Conservation (phyloP, 768 basidiomycete genomes). For the Suillus subaureus region DNA sequence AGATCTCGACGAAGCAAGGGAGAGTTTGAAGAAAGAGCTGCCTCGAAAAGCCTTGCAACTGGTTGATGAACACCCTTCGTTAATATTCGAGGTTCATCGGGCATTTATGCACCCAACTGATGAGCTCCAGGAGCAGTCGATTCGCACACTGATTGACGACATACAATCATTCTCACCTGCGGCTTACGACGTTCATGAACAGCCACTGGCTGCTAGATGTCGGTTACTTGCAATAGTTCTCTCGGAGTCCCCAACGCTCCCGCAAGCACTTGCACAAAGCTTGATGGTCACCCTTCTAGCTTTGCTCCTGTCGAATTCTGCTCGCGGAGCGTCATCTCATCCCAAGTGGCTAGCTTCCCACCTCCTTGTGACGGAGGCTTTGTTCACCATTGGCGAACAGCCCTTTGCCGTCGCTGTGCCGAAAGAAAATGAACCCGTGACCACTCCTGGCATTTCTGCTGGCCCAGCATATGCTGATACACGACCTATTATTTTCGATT, state of each 20-base stretch:
- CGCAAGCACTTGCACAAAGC: slow-evolving; percentile 54
- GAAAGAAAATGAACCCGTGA: slow-evolving; percentile 68
- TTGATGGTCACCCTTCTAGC: slow-evolving; percentile 73
- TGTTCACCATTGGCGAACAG: slow-evolving; percentile 77
- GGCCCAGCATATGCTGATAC: slow-evolving; percentile 68
- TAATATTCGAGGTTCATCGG: slow-evolving; percentile 86
- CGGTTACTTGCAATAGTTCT: slow-evolving; percentile 85
- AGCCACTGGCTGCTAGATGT: slow-evolving; percentile 78
- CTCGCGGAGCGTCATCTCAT: slow-evolving; percentile 53
- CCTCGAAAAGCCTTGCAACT: slow-evolving; percentile 72
- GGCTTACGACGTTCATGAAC: slow-evolving; percentile 72
- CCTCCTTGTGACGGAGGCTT: slow-evolving; percentile 82
- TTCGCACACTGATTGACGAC: slow-evolving; percentile 76
- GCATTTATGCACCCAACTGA: slow-evolving; percentile 73
- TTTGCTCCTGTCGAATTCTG: slow-evolving; percentile 59
- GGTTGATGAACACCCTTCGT: slow-evolving; percentile 83
- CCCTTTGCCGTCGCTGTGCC: slow-evolving; percentile 67
- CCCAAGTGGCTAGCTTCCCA: slow-evolving; percentile 90
- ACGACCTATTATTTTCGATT: slow-evolving; percentile 70
- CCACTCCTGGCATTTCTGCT: slow-evolving; percentile 48
- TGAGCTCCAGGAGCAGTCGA: slow-evolving; percentile 62
- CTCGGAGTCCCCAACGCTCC: slow-evolving; percentile 68
- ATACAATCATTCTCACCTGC: slow-evolving; percentile 67
- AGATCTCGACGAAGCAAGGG: slow-evolving; percentile 66
- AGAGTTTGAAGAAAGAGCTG: slow-evolving; percentile 64